These are phyloP conservation scores for Eremothecium coryli DNA, from an alignment of 1,139 yeast species.

Conservation along the genomic window DNA sequence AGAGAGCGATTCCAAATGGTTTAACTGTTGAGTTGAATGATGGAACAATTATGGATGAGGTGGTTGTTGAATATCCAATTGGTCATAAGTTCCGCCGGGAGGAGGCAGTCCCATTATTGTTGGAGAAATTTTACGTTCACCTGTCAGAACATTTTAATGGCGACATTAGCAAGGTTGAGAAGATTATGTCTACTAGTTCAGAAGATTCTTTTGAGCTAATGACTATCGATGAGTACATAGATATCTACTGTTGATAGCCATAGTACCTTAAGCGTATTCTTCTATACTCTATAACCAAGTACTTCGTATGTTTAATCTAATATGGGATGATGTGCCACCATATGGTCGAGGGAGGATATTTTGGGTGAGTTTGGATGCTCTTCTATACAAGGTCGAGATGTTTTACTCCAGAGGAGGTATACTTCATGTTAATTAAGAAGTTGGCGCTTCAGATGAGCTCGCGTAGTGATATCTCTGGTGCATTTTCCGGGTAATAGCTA, in stretches of 20 bases:
- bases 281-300: too few species aligned
- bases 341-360: too few species aligned
- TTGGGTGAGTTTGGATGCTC: too few species aligned
- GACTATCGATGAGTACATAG: constrained; percentile 43
- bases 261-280: too few species aligned
- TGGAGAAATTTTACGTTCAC: constrained; percentile 43
- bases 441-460: too few species aligned
- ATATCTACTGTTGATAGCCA: constrained; percentile 30
- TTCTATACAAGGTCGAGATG: too few species aligned
- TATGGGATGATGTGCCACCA: too few species aligned
- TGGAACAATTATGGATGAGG: constrained; percentile 45
- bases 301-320: too few species aligned
- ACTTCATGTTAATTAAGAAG: too few species aligned
- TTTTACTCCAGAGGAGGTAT: too few species aligned
- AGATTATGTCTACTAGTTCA: constrained; percentile 33
- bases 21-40: constrained; percentile 42
- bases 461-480: too few species aligned
- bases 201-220: constrained; percentile 33
- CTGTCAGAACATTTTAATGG: constrained; percentile 36
- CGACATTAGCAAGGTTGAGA: constrained; percentile 31
- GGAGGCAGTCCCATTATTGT: constrained; percentile 48
- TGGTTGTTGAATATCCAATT: constrained; percentile 47
- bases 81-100: constrained; percentile 50
- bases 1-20: constrained; percentile 50
- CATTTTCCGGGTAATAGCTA: too few species aligned